Base-by-base conservation (phyloP, 2,329 filamentous ascomycete species). In the Nothophoma quercina region DNA sequence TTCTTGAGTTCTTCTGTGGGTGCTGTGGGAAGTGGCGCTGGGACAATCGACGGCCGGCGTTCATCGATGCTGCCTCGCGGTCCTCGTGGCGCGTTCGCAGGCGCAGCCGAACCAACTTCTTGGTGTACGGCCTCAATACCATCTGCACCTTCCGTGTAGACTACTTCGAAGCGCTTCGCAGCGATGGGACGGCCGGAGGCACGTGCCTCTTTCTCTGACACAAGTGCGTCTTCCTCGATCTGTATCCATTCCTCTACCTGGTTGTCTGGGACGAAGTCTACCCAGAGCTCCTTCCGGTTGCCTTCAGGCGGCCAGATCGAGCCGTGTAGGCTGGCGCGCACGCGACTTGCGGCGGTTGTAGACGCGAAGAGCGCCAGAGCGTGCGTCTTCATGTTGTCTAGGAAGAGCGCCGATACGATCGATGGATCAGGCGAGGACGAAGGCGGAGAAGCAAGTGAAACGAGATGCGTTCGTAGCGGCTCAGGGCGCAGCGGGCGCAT, bases 301-400 rank as follows among this genome's bases (percentile, higher is more conserved):
- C 88, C 86, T 75, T 98, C 93, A 52, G 92, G 85, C 1, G 93
- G 93, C 91, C 93, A 98, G 28, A 92, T 83, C 18, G 83, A 83
- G 51, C 86, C 85, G 74, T 99, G 93, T 2, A 98, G 79, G 2
- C 84, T 83, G 8, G 85, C 83, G 40, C 93, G 88, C 7, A 90
- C 92, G 18, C 91, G 84, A 0, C 88, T 86, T 4, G 95, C 95
- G 3, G 89, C 87, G 2, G 86, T 79, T 8, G 86, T 78, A 36
- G 81, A 88, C 35, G 80, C 78, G 70, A 98, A 93, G 19, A 85
- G 78, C 29, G 88, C 88, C 68, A 97, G 90, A 7, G 91, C 91
- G 72, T 99, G 95, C 0, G 93, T 96, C 59, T 90, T 88, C 66
- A 98, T 90, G 25, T 83, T 81, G 71, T 98, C 93, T 30, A 98